phyloP scores from a whole-genome alignment of 1,139 yeast species.

The Kodamaea derodonti region DNA sequence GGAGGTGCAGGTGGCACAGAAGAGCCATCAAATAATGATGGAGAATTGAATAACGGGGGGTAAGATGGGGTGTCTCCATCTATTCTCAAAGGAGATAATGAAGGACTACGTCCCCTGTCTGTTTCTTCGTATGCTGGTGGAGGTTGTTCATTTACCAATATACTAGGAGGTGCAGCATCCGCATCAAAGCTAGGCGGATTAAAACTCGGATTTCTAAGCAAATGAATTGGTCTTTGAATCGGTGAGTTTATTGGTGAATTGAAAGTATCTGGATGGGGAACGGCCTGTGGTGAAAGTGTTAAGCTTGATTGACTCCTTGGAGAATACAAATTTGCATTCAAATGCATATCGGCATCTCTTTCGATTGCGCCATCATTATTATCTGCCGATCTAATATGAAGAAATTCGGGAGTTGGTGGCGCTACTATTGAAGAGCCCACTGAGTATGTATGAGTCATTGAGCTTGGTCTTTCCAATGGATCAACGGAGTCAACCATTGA shows the following conservation, averaged over 20 bases:
- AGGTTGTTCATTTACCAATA: slow-evolving; percentile 10
- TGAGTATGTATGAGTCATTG: background rate
- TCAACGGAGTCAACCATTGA: slow-evolving; percentile 9
- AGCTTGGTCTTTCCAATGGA: background rate
- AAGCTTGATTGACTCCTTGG: slow-evolving; percentile 33
- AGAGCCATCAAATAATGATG: slow-evolving; percentile 3
- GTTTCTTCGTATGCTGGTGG: slow-evolving; percentile 42
- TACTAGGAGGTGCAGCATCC: slow-evolving; percentile 27
- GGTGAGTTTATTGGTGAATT: slow-evolving; percentile 32
- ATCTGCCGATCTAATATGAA: slow-evolving; percentile 23
- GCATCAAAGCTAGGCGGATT: slow-evolving; percentile 45
- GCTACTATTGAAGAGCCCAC: slow-evolving; percentile 10
- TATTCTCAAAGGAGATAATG: slow-evolving; percentile 33
- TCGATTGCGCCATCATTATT: slow-evolving; percentile 39
- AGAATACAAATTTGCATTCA: slow-evolving; percentile 58
- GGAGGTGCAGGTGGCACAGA: slow-evolving; percentile 10
- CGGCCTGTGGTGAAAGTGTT: slow-evolving; percentile 55
- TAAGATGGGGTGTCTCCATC: slow-evolving; percentile 9
- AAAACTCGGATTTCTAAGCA: slow-evolving; percentile 32
- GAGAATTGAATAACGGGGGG: slow-evolving; percentile 3
- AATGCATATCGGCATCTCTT: slow-evolving; percentile 41
- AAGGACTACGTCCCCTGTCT: slow-evolving; percentile 10
- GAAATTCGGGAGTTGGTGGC: slow-evolving; percentile 15
- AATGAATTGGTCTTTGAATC: slow-evolving; percentile 32
- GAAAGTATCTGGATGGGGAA: slow-evolving; percentile 42